phyloP scores from a whole-genome alignment of 2,329 filamentous ascomycete species.

The Neodidymelliopsis sp. region DNA sequence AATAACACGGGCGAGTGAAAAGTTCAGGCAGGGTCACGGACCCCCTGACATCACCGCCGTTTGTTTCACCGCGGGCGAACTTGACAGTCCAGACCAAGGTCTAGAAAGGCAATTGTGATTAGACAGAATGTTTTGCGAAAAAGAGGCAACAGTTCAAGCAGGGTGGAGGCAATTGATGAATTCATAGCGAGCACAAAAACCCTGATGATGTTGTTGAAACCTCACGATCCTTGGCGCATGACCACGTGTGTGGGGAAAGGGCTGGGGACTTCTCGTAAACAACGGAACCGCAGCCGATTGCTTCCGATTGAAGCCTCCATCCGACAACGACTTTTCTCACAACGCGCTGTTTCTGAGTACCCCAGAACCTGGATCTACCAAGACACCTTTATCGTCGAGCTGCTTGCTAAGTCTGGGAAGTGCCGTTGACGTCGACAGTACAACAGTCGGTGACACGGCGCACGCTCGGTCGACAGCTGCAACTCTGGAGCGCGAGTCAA shows the following conservation, averaged over 20 bases:
- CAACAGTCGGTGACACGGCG: background rate
- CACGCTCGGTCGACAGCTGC: background rate
- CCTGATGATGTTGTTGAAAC: background rate
- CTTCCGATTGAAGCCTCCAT: background rate
- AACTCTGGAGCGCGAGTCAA: background rate
- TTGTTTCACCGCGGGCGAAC: slow-evolving; percentile 17
- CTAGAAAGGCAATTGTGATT: background rate
- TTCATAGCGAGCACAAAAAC: background rate
- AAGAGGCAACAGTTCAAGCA: background rate
- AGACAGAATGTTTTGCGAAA: background rate
- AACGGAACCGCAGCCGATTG: slow-evolving; percentile 3
- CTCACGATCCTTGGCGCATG: slow-evolving; percentile 16
- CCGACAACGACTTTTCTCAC: background rate
- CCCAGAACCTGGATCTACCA: too few relatives aligned
- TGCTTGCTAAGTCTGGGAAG: too few relatives aligned
- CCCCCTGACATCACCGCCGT: slow-evolving; percentile 39
- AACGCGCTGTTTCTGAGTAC: background rate
- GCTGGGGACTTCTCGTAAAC: slow-evolving; percentile 1
- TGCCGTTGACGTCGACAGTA: background rate
- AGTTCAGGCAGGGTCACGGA: slow-evolving; percentile 30
- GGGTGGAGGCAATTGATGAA: background rate
- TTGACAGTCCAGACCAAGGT: slow-evolving; percentile 9
- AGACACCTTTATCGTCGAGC: too few relatives aligned
- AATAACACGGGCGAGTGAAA: slow-evolving; percentile 34
- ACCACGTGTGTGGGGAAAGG: slow-evolving; percentile 15